Base-by-base conservation (phyloP, 495 filamentous ascomycete genomes). In the Mytilinidion resinicola region DNA sequence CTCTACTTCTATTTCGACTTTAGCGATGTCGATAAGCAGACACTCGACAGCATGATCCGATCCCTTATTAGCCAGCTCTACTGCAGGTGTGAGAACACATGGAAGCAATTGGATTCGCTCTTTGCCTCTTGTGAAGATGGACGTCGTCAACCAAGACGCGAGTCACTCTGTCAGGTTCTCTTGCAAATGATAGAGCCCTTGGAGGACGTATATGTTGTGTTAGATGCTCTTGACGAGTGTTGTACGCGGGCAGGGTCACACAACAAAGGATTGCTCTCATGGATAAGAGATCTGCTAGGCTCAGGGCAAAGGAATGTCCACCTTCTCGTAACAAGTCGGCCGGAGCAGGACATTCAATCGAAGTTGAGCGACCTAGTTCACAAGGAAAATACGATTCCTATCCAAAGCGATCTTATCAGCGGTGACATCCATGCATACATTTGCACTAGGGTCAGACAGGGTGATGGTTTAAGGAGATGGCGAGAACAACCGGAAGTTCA, bases 1-100 rank as follows among this genome's bases (percentile, higher is more conserved):
- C 36, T 78, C 1, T 82, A 80, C 51, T 78, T 68, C 62, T 70
- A 75, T 21, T 76, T 72, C 55, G 47, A 58, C 48, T 58, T 58
- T 14, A 58, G 10, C 56, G 47, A 58, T 33, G 15, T 14, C 6
- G 34, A 25, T 1, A 58, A 51, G 56, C 56, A 58, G 14, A 52
- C 47, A 3, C 34, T 53, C 14, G 34, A 43, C 1, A 44, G 17
- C 34, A 33, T 58, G 15, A 3, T 53, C 35, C 20, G 56, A 2
- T 51, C 46, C 15, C 34, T 58, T 33, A 34, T 58, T 10, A 58
- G 12, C 19, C 56, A 58, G 37, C 56, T 58, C 17, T 58, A 43
- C 37, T 34, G 14, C 12, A 58, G 33, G 12, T 9, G 17, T 19
- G 14, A 42, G 3, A 7, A 52, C 19, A 42, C 47, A 1, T 5